Conservation (phyloP, 352 stramenopile species). For the Aphanomyces cochlioides region DNA sequence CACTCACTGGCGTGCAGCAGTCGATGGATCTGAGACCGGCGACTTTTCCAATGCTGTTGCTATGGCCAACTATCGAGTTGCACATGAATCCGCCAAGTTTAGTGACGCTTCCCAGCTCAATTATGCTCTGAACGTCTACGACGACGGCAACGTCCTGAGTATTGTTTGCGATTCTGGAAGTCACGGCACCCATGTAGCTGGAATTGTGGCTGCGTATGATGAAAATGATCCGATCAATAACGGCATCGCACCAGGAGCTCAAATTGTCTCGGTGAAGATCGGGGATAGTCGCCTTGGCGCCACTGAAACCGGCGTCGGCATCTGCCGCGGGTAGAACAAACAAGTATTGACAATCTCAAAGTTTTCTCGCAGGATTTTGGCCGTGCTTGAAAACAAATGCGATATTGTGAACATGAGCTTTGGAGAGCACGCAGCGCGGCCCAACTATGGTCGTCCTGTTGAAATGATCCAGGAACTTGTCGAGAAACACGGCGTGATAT, state of each 20-base stretch:
- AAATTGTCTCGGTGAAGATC: slow-evolving; percentile 94
- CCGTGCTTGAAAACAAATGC: slow-evolving; percentile 81
- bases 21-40: slow-evolving; percentile 79
- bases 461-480: slow-evolving; percentile 89
- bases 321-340: slow-evolving; percentile 66
- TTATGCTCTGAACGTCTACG: slow-evolving; percentile 94
- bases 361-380: slow-evolving; percentile 56
- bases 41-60: slow-evolving; percentile 67
- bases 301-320: slow-evolving; percentile 91
- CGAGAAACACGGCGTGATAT: slow-evolving; percentile 89
- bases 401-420: slow-evolving; percentile 97
- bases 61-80: slow-evolving; percentile 71
- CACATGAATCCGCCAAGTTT: slow-evolving; percentile 82
- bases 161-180: slow-evolving; percentile 91
- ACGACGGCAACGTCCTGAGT: slow-evolving; percentile 89
- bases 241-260: slow-evolving; percentile 90
- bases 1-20: slow-evolving; percentile 65
- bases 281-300: slow-evolving; percentile 88
- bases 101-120: slow-evolving; percentile 89
- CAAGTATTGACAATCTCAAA: background rate
- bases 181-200: slow-evolving; percentile 95
- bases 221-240: slow-evolving; percentile 81
- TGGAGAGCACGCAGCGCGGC: slow-evolving; percentile 88
- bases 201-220: slow-evolving; percentile 90
- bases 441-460: slow-evolving; percentile 85